A percentile compares a stretch with the other conserved stretches of the same genome.
Conservation (phyloP, 345 rosid genomes). For the Moricandia moricandioides region DNA sequence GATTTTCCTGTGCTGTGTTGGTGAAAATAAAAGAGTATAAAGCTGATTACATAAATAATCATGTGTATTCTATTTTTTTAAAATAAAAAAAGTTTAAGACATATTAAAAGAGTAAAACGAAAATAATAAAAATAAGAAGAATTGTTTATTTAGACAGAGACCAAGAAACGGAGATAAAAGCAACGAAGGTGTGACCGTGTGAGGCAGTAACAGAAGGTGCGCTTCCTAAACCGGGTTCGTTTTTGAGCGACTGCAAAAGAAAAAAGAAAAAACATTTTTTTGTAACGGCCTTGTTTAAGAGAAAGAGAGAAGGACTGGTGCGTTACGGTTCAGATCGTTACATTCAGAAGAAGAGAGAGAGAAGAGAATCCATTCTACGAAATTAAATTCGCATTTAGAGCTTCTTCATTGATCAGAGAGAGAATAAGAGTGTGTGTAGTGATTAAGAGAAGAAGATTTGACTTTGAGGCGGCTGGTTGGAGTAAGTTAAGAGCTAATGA, state of each 20-base stretch:
- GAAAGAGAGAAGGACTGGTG: no score
- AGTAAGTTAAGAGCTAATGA: conserved; percentile 38
- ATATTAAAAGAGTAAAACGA: not conserved
- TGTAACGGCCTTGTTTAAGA: no score
- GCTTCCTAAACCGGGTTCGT: not conserved
- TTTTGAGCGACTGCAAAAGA: not conserved
- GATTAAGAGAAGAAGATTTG: not conserved
- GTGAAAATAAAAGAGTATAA: no score
- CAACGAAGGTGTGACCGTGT: conserved; percentile 3
- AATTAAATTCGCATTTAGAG: conserved; percentile 12
- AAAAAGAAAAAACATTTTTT: no score
- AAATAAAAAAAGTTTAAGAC: not conserved
- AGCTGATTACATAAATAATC: no score
- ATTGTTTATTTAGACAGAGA: not conserved
- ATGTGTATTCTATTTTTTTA: no score
- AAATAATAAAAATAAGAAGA: not conserved
- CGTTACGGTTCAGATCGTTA: no score
- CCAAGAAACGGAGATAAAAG: conserved; percentile 28
- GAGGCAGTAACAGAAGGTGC: conserved; percentile 4
- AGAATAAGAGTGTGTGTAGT: not conserved
- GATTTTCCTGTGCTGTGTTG: no score
- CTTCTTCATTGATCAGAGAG: conserved; percentile 3
- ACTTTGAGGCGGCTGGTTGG: not conserved
- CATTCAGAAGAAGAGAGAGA: not conserved
- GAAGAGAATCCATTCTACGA: conserved; percentile 21